Conservation (phyloP, 2,329 filamentous ascomycete genomes). For the Akanthomyces lecanii region DNA sequence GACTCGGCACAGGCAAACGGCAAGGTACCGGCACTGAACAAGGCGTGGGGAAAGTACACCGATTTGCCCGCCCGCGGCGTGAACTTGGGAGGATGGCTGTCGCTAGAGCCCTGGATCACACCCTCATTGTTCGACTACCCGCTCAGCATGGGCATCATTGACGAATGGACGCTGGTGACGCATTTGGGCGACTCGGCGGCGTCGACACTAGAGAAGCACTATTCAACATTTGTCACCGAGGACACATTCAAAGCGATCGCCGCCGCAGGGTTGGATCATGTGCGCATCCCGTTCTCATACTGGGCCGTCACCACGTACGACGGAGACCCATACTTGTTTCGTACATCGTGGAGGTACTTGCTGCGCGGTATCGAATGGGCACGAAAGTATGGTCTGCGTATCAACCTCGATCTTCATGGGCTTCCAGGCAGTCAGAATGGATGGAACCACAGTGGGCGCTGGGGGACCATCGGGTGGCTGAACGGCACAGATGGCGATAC, state of each 20-base stretch:
- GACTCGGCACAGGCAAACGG: conserved; percentile 74
- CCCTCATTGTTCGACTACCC: conserved; percentile 81
- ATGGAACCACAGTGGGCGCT: conserved; percentile 91
- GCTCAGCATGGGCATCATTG: conserved; percentile 62
- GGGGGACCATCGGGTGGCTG: conserved; percentile 79
- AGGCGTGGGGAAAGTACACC: conserved; percentile 72
- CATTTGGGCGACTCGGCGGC: conserved; percentile 65
- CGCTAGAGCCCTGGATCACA: conserved; percentile 90
- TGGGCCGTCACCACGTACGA: conserved; percentile 88
- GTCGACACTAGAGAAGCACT: conserved; percentile 80
- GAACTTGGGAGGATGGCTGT: conserved; percentile 91
- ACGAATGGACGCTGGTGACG: conserved; percentile 77
- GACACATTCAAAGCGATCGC: conserved; percentile 79
- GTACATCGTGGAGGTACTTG: conserved; percentile 89
- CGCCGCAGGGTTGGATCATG: conserved; percentile 86
- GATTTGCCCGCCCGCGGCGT: conserved; percentile 80
- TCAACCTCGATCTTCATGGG: conserved; percentile 92
- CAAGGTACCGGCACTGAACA: conserved; percentile 71
- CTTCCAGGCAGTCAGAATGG: conserved; percentile 92
- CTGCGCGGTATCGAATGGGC: conserved; percentile 91
- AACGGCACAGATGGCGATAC: conserved; percentile 79
- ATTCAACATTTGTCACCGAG: conserved; percentile 82
- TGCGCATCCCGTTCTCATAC: conserved; percentile 93
- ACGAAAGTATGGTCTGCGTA: conserved; percentile 82
- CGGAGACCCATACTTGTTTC: conserved; percentile 79